Evolutionary conservation across 306 rosid genomes (phyloP).

Genomic region (Fagus sylvatica): DNA sequence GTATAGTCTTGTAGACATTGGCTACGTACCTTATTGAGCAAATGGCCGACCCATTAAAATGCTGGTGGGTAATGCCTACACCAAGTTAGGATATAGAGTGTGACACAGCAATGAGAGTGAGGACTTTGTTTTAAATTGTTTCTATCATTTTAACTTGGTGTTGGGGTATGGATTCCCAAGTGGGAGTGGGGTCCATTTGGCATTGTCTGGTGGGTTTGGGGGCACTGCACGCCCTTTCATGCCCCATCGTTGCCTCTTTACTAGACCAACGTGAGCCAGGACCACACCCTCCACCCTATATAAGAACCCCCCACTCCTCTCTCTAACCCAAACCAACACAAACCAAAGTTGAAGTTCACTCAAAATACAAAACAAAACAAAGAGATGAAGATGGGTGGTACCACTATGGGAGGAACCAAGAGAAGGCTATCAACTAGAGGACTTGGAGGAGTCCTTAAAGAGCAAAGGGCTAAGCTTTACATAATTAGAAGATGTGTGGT

Average conservation of each 20-base stretch:
- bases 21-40: conserved; percentile 22
- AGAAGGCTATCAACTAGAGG: conserved; percentile 85
- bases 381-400: conserved; percentile 62
- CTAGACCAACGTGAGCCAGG: conserved; percentile 48
- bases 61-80: conserved; percentile 54
- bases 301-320: conserved; percentile 30
- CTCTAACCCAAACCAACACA: conserved; percentile 15
- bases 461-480: conserved; percentile 85
- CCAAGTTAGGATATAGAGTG: conserved; percentile 33
- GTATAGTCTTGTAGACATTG: neutral
- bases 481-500: conserved; percentile 95
- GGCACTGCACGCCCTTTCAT: conserved; percentile 79
- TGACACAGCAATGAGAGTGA: conserved; percentile 40
- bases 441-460: conserved; percentile 75
- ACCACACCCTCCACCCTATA: conserved; percentile 48
- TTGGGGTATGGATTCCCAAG: conserved; percentile 53
- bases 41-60: conserved; percentile 46
- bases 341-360: conserved; percentile 22
- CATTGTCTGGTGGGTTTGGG: conserved; percentile 64
- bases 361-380: neutral
- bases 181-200: conserved; percentile 60
- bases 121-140: conserved; percentile 17
- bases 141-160: conserved; percentile 22
- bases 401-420: conserved; percentile 57
- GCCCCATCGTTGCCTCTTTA: conserved; percentile 64